Evolutionary conservation across 1,139 yeast genomes (phyloP).

Genomic region (Arxiozyma heterogenica): DNA sequence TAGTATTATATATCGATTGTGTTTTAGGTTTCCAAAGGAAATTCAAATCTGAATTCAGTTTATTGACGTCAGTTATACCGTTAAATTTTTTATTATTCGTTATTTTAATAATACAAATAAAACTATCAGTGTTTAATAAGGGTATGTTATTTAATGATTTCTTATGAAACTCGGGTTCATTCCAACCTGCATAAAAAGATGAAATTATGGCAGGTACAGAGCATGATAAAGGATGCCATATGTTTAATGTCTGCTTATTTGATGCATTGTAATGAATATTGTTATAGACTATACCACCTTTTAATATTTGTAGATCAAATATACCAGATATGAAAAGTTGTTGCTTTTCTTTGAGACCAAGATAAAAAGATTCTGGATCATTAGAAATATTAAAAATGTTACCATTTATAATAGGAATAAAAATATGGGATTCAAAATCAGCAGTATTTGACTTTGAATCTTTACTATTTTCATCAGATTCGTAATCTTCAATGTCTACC

Average conservation of each 20-base stretch:
- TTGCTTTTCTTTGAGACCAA: conserved; percentile 32
- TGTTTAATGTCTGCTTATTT: conserved; percentile 24
- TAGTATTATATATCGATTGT: not conserved
- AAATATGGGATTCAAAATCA: not conserved
- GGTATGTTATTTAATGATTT: conserved; percentile 1
- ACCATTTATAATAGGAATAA: conserved; percentile 4
- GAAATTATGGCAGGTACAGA: conserved; percentile 47
- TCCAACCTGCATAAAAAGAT: conserved; percentile 26
- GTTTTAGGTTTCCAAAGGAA: conserved; percentile 19
- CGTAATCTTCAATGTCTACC: conserved; percentile 8
- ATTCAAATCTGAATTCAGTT: conserved; percentile 14
- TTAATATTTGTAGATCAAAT: conserved; percentile 41
- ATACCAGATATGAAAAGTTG: conserved; percentile 51
- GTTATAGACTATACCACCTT: conserved; percentile 50
- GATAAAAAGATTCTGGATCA: conserved; percentile 2
- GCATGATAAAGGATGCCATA: conserved; percentile 46
- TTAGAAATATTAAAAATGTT: conserved; percentile 6
- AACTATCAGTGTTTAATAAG: conserved; percentile 7
- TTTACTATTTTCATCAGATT: conserved; percentile 1
- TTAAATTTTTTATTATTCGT: conserved; percentile 9
- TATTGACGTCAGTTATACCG: conserved; percentile 12
- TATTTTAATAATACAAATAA: conserved; percentile 19
- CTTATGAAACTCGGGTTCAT: conserved; percentile 24
- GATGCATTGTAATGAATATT: conserved; percentile 45
- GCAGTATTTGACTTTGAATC: not conserved